Base-by-base conservation (phyloP, 371 early-diverging fungal genomes). In the Mortierella sp. region DNA sequence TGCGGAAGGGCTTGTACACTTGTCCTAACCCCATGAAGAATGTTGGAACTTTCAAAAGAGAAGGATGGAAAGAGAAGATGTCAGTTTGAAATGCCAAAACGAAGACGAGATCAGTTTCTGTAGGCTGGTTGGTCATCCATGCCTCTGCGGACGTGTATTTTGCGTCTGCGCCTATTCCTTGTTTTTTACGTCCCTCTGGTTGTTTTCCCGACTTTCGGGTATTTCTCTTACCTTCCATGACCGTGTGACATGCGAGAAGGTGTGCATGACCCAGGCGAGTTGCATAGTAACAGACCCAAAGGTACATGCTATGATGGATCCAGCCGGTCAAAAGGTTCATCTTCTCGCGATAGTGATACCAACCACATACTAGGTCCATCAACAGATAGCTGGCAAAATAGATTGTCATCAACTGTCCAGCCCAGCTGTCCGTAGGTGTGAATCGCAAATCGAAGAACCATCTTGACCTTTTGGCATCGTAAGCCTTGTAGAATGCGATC, bases 271-370 rank as follows among this genome's bases (percentile, higher is more conserved):
- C 37, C 23, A 39, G n/a, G 1, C 42, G 28, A 32, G 63, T 24
- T 6, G 59, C 49, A 24, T 63, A 49, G 57, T 70, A 60, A 27
- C 42, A 37, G 21, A 64, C 28, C 4, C 24, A 37, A 0, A 44
- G 37, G 57, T 87, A 85, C 26, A 73, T 64, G 15, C 75, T 60
- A 49, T 87, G 87, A 50, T 87, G 86, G n/a, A 84, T 63, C 84
- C 85, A 87, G 14, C 86, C 86, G 11, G 84, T 80, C 2, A 87
- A 56, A 0, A 82, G n/a, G 9, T 80, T 73, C 32, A 87, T 70
- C 27, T 73, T 67, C 27, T 72, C 65, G 8, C 72, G 75, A 53
- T 87, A 87, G 41, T 78, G 78, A 6, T 81, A 17, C 7, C 37
- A 12, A 8, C 87, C 87, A 17, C 80, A 32, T 0, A 32, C 26